phyloP scores from a whole-genome alignment of 2,329 filamentous ascomycete species.

The Trichoderma gracile region DNA sequence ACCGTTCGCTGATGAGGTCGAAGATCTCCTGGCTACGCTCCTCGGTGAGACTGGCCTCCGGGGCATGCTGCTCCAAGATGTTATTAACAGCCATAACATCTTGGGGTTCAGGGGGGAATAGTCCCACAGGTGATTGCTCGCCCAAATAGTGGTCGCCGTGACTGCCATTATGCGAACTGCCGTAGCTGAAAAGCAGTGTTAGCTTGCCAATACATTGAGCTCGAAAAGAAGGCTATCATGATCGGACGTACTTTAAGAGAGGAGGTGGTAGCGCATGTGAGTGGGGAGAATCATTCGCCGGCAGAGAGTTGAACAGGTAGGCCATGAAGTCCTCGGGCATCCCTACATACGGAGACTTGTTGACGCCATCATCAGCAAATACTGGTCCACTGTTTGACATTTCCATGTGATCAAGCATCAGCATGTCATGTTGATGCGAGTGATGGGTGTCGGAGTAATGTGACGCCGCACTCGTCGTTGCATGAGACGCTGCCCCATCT shows the following conservation, averaged over 20 bases:
- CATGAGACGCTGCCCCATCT: conserved; percentile 43
- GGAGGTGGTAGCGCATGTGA: conserved; percentile 50
- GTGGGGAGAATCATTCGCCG: conserved; percentile 33
- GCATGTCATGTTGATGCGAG: conserved; percentile 54
- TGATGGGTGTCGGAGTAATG: conserved; percentile 51
- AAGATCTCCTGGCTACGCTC: conserved; percentile 83
- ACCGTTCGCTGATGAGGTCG: conserved; percentile 76
- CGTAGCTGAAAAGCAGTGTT: conserved; percentile 50
- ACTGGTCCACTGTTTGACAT: conserved; percentile 74
- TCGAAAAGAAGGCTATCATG: not conserved
- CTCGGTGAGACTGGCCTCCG: conserved; percentile 79
- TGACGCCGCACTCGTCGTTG: conserved; percentile 37
- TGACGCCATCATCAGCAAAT: conserved; percentile 78
- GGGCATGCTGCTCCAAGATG: conserved; percentile 75
- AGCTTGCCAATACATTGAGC: not conserved
- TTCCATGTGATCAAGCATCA: conserved; percentile 63
- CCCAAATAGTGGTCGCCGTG: conserved; percentile 50
- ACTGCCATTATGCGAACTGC: conserved; percentile 49
- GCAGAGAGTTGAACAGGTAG: conserved; percentile 69
- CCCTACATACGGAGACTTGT: conserved; percentile 79
- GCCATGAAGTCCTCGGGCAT: conserved; percentile 86
- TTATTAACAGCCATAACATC: conserved; percentile 91
- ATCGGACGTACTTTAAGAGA: conserved; percentile 48
- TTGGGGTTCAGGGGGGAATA: conserved; percentile 62
- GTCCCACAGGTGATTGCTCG: conserved; percentile 52